Evolutionary conservation across 805 yeast species (phyloP).

Genomic region (Schwanniomyces polymorphus): DNA sequence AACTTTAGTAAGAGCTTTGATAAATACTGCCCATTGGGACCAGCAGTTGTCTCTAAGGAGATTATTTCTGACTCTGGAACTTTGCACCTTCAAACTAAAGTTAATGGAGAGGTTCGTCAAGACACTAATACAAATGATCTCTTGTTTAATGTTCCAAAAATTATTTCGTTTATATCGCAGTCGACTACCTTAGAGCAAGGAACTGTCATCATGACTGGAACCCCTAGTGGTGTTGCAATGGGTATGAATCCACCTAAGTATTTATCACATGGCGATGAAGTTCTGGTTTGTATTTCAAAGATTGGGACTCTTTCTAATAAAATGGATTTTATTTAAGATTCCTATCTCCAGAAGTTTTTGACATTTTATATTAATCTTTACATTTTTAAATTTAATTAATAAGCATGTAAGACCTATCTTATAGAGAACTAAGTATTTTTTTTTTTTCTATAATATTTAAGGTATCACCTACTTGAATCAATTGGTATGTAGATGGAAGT

Average conservation of each 20-base stretch:
- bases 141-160: constrained; percentile 44
- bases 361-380: too few relatives aligned
- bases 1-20: constrained; percentile 54
- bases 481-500: too few relatives aligned
- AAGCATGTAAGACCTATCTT: too few relatives aligned
- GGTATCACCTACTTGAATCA: too few relatives aligned
- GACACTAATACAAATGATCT: constrained; percentile 46
- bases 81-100: constrained; percentile 37
- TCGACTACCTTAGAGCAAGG: constrained; percentile 56
- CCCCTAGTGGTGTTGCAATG: constrained; percentile 31
- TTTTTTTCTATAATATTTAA: too few relatives aligned
- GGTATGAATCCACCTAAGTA: constrained; percentile 21
- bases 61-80: constrained; percentile 29
- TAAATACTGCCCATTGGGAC: constrained; percentile 59
- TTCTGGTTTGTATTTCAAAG: neutral
- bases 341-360: neutral
- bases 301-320: constrained; percentile 2
- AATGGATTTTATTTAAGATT: neutral
- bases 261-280: neutral
- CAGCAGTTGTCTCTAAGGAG: constrained; percentile 44
- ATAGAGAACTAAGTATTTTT: too few relatives aligned
- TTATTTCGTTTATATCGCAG: constrained; percentile 48
- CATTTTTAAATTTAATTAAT: too few relatives aligned
- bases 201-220: constrained; percentile 55
- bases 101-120: constrained; percentile 52